Conservation (phyloP, 345 rosid genomes). For the Corchorus olitorius region DNA sequence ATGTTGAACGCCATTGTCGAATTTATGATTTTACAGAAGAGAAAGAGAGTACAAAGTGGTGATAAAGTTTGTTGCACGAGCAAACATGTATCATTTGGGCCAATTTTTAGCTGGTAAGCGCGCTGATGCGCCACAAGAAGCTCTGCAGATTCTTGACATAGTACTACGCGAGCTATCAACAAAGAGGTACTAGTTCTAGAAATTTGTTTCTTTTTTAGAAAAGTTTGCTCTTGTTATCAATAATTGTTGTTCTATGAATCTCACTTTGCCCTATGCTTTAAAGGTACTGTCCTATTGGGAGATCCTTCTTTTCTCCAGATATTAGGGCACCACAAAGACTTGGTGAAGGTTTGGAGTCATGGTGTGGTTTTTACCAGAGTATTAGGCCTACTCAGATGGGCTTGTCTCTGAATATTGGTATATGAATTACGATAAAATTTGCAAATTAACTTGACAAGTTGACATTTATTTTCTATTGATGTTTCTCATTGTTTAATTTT, state of each 20-base stretch:
- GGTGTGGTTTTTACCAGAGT: constrained; percentile 99
- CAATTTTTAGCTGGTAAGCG: constrained; percentile 91
- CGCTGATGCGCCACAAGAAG: constrained; percentile 91
- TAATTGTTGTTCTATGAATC: neutral
- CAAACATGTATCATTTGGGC: constrained; percentile 85
- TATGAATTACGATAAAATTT: constrained; percentile 11
- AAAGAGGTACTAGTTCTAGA: constrained; percentile 49
- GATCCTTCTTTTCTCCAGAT: constrained; percentile 93
- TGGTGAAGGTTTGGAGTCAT: constrained; percentile 96
- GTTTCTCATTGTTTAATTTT: neutral
- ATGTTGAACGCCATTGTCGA: neutral
- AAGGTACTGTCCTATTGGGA: constrained; percentile 82
- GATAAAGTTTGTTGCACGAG: constrained; percentile 78
- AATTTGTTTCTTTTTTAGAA: neutral
- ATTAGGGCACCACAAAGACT: constrained; percentile 74
- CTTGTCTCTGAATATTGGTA: constrained; percentile 91
- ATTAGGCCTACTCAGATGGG: constrained; percentile 99
- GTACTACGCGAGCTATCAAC: constrained; percentile 87
- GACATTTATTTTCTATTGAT: neutral
- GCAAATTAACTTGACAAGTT: neutral
- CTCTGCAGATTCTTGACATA: constrained; percentile 84
- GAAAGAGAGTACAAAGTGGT: constrained; percentile 80
- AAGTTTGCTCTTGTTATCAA: neutral
- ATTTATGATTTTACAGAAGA: constrained; percentile 53
- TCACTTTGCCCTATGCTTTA: constrained; percentile 8